Conservation (phyloP, 371 early-diverging fungal genomes). For the Mortierella polycephala region DNA sequence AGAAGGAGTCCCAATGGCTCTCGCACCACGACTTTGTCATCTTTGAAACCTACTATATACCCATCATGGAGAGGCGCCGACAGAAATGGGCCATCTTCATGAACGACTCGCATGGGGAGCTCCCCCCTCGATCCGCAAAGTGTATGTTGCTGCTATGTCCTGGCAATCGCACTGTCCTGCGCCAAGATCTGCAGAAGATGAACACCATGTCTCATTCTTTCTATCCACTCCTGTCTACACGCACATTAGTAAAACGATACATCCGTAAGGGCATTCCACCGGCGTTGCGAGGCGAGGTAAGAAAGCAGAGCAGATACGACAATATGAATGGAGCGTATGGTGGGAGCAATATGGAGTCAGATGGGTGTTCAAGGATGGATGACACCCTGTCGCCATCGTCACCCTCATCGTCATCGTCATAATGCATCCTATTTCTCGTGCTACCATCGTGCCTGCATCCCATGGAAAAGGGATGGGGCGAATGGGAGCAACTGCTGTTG, state of each 20-base stretch:
- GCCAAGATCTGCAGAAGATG: neutral
- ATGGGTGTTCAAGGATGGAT: neutral
- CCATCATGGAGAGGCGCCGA: constrained; percentile 65
- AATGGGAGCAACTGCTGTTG: no score
- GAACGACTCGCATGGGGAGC: constrained; percentile 63
- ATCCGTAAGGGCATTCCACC: constrained; percentile 89
- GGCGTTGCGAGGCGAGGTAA: constrained; percentile 75
- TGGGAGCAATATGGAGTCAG: neutral
- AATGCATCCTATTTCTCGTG: no score
- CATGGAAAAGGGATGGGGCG: no score
- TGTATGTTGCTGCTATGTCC: constrained; percentile 50
- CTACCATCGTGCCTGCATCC: no score
- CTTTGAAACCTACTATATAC: constrained; percentile 70
- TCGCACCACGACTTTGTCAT: constrained; percentile 63
- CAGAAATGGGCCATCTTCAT: constrained; percentile 72
- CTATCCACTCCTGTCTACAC: neutral
- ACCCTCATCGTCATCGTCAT: no score
- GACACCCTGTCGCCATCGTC: no score
- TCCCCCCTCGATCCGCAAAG: constrained; percentile 69
- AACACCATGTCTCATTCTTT: neutral
- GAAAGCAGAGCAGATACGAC: neutral
- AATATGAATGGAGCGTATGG: neutral
- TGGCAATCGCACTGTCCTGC: neutral
- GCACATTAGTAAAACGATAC: constrained; percentile 76
- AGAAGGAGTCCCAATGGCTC: constrained; percentile 70